These are phyloP conservation scores for Polyplosphaeria fusca DNA, from an alignment of 495 filamentous ascomycete species.

Conservation along the genomic window DNA sequence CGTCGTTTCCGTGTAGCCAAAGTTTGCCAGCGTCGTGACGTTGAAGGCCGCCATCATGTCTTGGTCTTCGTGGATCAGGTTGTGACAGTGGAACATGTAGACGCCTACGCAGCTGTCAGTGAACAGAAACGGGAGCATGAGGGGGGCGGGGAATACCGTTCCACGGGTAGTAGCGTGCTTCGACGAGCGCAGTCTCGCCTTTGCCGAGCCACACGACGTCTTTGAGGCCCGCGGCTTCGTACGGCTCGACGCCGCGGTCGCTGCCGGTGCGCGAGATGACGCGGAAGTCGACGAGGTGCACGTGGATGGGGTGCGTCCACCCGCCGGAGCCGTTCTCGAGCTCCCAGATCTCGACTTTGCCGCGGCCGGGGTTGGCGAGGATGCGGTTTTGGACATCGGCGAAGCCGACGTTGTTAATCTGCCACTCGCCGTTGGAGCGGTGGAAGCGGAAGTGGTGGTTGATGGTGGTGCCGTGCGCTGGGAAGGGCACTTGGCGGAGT, in stretches of 20 bases:
- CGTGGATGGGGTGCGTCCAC: conserved; percentile 55
- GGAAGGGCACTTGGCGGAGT: conserved; percentile 39
- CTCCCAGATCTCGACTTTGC: conserved; percentile 53
- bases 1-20: conserved; percentile 48
- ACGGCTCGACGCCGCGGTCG: conserved; percentile 41
- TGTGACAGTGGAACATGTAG: conserved; percentile 56
- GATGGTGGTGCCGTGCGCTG: conserved; percentile 35
- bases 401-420: conserved; percentile 53
- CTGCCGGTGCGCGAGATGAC: conserved; percentile 47
- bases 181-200: conserved; percentile 48
- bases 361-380: conserved; percentile 49
- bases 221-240: conserved; percentile 52
- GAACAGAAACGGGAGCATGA: no score
- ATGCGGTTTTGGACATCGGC: conserved; percentile 49
- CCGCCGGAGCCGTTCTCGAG: conserved; percentile 42
- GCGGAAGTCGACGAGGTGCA: conserved; percentile 58
- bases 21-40: conserved; percentile 46
- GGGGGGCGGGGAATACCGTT: no score
- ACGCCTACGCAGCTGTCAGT: no score
- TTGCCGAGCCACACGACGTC: conserved; percentile 52
- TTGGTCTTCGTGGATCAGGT: conserved; percentile 58
- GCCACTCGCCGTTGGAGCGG: conserved; percentile 43
- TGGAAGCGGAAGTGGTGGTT: conserved; percentile 51
- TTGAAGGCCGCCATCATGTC: conserved; percentile 63
- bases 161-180: conserved; percentile 53